Evolutionary conservation across 2,329 filamentous ascomycete genomes (phyloP).

Genomic region (Cladobotryum mycophilum): DNA sequence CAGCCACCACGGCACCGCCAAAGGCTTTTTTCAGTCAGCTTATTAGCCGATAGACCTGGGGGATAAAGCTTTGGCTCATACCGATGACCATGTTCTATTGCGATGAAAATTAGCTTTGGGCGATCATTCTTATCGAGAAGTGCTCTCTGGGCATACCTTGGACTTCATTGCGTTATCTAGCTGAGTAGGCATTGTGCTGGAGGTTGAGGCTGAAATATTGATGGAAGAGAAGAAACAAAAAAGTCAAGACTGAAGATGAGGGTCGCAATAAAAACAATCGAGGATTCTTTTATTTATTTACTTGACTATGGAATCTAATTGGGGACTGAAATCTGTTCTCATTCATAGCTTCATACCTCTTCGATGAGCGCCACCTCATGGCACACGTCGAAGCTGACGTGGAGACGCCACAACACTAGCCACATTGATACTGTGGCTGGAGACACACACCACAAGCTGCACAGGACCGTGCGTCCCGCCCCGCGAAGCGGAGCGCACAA

Average conservation of each 20-base stretch:
- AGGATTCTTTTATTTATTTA: too few species aligned
- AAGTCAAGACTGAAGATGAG: not conserved
- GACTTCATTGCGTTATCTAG: conserved; percentile 64
- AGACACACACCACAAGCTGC: not conserved
- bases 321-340: conserved; percentile 6
- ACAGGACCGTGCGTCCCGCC: conserved; percentile 18
- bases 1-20: conserved; percentile 72
- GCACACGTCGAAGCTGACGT: not conserved
- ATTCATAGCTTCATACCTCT: not conserved
- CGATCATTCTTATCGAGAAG: not conserved
- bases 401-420: conserved; percentile 12
- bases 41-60: too few species aligned
- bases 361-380: too few species aligned
- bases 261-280: not conserved
- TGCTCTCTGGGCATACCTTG: conserved; percentile 44
- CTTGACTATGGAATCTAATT: too few species aligned
- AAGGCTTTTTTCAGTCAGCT: conserved; percentile 52
- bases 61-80: conserved; percentile 32
- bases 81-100: conserved; percentile 64
- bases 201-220: not conserved
- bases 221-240: not conserved
- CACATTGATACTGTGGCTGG: not conserved
- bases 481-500: conserved; percentile 23
- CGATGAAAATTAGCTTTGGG: not conserved
- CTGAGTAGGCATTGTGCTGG: conserved; percentile 56